Evolutionary conservation across 306 rosid species (phyloP).

Genomic region (Trifolium repens): DNA sequence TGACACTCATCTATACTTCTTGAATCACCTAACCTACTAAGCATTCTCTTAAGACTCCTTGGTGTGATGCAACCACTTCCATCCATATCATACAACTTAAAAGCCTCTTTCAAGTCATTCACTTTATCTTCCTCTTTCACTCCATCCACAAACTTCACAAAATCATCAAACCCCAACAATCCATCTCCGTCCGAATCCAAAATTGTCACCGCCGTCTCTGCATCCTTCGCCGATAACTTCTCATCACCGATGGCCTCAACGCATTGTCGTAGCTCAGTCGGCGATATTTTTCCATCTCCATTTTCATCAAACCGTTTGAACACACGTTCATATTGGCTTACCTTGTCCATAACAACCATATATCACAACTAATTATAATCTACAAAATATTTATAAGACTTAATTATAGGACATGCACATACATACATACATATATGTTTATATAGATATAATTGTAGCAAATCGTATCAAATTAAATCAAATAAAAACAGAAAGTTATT

Average conservation of each 20-base stretch:
- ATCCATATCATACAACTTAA: constrained; percentile 82
- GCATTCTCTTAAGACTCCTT: constrained; percentile 71
- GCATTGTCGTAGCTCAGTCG: constrained; percentile 66
- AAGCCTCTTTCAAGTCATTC: constrained; percentile 66
- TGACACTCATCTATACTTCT: constrained; percentile 62
- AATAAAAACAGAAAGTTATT: no score
- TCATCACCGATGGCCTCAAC: constrained; percentile 59
- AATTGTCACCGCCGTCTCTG: constrained; percentile 50
- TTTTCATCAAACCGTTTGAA: constrained; percentile 71
- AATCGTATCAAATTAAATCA: background rate
- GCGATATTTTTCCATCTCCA: constrained; percentile 69
- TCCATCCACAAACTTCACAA: constrained; percentile 71
- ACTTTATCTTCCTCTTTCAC: constrained; percentile 75
- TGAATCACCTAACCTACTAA: constrained; percentile 71
- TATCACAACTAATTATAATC: background rate
- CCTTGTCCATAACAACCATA: constrained; percentile 50
- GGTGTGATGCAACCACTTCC: constrained; percentile 76
- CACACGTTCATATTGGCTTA: constrained; percentile 55
- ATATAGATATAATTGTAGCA: background rate
- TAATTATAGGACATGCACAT: background rate
- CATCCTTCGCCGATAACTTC: constrained; percentile 51
- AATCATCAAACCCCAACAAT: constrained; percentile 65
- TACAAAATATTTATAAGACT: no score
- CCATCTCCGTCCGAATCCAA: constrained; percentile 72
- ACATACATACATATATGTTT: background rate